These are phyloP conservation scores for Yamadazyma kitorensis DNA, from an alignment of 805 yeast species.

Conservation along the genomic window DNA sequence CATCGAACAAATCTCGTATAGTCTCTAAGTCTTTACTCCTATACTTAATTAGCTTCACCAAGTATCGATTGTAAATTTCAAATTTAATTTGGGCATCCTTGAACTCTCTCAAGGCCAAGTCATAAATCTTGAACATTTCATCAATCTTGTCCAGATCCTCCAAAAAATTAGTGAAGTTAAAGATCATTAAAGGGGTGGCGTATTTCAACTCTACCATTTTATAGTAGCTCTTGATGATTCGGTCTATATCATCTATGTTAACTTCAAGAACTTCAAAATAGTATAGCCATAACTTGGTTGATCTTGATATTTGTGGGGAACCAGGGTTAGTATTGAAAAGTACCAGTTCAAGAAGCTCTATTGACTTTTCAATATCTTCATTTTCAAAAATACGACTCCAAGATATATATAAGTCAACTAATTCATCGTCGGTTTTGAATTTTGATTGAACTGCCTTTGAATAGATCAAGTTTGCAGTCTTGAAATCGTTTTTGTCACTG, in stretches of 20 bases:
- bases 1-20: conserved; percentile 72
- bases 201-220: conserved; percentile 46
- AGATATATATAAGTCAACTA: conserved; percentile 64
- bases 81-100: conserved; percentile 50
- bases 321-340: conserved; percentile 16
- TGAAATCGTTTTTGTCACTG: conserved; percentile 50
- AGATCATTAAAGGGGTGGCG: conserved; percentile 64
- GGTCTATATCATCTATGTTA: conserved; percentile 25
- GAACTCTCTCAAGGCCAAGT: conserved; percentile 63
- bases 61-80: conserved; percentile 71
- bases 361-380: conserved; percentile 42
- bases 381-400: conserved; percentile 70
- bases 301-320: conserved; percentile 56
- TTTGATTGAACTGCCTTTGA: conserved; percentile 71
- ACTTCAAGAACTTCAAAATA: conserved; percentile 71
- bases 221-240: conserved; percentile 24
- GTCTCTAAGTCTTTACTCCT: conserved; percentile 17
- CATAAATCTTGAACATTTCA: conserved; percentile 59
- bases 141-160: conserved; percentile 46
- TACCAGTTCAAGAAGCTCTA: conserved; percentile 32
- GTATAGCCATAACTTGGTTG: conserved; percentile 69
- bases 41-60: conserved; percentile 44
- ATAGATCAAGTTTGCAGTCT: conserved; percentile 59
- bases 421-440: conserved; percentile 56
- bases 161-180: conserved; percentile 64